Percentiles rank a stretch among this genome's conserved stretches.
phyloP scores from a whole-genome alignment of 345 rosid genomes.

The Acer campestre region DNA sequence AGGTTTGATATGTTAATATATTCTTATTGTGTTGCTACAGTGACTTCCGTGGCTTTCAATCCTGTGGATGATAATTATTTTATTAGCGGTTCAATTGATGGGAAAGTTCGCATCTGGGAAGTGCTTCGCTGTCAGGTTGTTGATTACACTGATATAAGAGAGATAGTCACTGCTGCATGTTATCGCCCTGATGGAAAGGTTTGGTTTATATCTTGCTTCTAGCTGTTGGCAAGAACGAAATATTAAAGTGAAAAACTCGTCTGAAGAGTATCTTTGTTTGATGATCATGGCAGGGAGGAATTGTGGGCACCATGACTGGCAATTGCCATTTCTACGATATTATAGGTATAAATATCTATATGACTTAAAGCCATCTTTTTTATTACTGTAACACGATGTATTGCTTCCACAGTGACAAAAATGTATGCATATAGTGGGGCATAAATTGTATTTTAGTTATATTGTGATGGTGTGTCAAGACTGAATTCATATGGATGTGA shows the following conservation, averaged over 20 bases:
- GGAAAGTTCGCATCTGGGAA: slow-evolving; percentile 82
- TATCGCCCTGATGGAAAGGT: slow-evolving; percentile 74
- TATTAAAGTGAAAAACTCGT: neutral
- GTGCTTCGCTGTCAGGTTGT: slow-evolving; percentile 50
- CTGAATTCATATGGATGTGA: neutral
- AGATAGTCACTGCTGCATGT: slow-evolving; percentile 73
- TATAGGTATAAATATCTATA: slow-evolving; percentile 37
- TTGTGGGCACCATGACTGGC: slow-evolving; percentile 73
- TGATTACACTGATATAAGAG: slow-evolving; percentile 62
- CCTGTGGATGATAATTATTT: slow-evolving; percentile 63
- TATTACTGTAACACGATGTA: too few species aligned
- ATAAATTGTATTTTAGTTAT: too few species aligned
- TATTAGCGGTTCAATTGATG: slow-evolving; percentile 69
- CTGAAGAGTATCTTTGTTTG: slow-evolving; percentile 20
- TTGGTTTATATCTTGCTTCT: slow-evolving; percentile 10
- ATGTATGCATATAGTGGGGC: too few species aligned
- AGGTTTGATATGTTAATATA: slow-evolving; percentile 1
- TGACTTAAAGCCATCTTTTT: too few species aligned
- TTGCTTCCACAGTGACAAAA: too few species aligned
- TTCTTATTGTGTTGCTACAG: slow-evolving; percentile 34
- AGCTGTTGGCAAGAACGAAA: slow-evolving; percentile 1
- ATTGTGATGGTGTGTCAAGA: neutral
- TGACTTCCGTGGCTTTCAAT: slow-evolving; percentile 65
- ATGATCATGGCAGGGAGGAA: slow-evolving; percentile 48
- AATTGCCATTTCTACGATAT: slow-evolving; percentile 62